Evolutionary conservation across 495 filamentous ascomycete species (phyloP).

Genomic region (Neurospora sp.): DNA sequence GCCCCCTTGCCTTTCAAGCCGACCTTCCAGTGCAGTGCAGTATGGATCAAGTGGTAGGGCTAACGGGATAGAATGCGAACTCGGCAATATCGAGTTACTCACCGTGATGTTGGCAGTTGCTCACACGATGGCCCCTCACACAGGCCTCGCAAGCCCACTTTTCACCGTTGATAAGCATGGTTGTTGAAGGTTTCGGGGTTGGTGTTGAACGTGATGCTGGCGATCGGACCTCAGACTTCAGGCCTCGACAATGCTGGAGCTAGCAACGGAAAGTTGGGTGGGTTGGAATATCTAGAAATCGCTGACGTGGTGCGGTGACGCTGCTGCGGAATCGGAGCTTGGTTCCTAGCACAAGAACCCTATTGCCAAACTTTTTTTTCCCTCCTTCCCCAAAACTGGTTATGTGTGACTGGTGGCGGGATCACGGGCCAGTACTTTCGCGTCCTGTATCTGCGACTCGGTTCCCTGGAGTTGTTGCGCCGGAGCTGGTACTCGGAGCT

Average conservation of each 20-base stretch:
- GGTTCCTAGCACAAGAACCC: neutral
- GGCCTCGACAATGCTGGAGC: neutral
- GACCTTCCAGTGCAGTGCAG: neutral
- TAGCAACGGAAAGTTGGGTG: neutral
- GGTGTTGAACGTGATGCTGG: neutral
- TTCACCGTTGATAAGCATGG: conserved; percentile 80
- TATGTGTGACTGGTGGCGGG: neutral
- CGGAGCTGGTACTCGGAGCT: neutral
- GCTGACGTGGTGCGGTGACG: neutral
- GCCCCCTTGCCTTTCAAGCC: neutral
- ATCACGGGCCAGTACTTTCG: neutral
- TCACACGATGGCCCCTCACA: conserved; percentile 86
- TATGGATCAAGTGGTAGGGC: neutral
- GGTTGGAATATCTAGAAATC: neutral
- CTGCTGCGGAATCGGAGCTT: neutral
- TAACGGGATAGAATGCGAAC: conserved; percentile 5
- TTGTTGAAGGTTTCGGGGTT: conserved; percentile 5
- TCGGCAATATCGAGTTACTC: conserved; percentile 34
- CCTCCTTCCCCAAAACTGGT: neutral
- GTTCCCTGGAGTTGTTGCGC: neutral
- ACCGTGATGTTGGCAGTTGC: conserved; percentile 88
- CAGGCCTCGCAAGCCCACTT: conserved; percentile 92
- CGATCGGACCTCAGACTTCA: neutral
- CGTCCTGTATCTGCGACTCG: neutral
- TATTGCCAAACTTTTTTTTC: neutral